These are phyloP conservation scores for Kappamyces sp. DNA, from an alignment of 192 early-diverging fungal genomes.

Conservation along the genomic window DNA sequence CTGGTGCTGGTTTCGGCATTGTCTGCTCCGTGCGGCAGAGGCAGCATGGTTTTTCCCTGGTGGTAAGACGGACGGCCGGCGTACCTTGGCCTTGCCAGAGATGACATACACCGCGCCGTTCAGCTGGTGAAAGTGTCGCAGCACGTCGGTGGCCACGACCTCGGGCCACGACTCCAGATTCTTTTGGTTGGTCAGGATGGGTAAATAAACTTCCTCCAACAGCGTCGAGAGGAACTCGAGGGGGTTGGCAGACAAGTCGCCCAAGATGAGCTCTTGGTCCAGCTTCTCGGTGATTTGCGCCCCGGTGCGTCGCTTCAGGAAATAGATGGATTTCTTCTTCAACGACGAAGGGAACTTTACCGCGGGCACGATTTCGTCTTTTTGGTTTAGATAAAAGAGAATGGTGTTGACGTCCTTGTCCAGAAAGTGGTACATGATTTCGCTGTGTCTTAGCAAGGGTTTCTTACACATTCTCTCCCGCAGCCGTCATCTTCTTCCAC, in stretches of 20 bases:
- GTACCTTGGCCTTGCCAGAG: constrained; percentile 60
- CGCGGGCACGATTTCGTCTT: constrained; percentile 55
- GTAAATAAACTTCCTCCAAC: constrained; percentile 60
- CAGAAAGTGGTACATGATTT: constrained; percentile 53
- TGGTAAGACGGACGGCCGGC: background rate
- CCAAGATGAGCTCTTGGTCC: constrained; percentile 53
- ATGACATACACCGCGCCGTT: constrained; percentile 65
- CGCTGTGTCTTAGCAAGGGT: constrained; percentile 23
- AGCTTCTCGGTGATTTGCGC: constrained; percentile 46
- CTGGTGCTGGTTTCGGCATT: constrained; percentile 43
- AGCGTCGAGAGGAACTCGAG: constrained; percentile 52
- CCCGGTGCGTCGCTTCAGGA: constrained; percentile 47
- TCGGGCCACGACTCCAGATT: constrained; percentile 65
- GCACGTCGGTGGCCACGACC: constrained; percentile 61
- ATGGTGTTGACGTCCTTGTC: constrained; percentile 51
- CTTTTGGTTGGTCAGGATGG: constrained; percentile 54
- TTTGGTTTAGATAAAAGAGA: constrained; percentile 55
- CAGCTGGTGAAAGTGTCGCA: constrained; percentile 56
- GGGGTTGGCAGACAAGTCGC: constrained; percentile 54
- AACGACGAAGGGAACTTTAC: constrained; percentile 45
- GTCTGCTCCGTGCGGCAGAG: constrained; percentile 54
- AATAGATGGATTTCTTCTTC: constrained; percentile 58
- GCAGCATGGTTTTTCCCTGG: constrained; percentile 63
- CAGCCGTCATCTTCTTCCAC: constrained; percentile 52
- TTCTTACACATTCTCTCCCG: constrained; percentile 44